Percentiles rank a stretch among this genome's conserved stretches.
Conservation (phyloP, 352 stramenopile species). For the Elongisporangium senticosum region DNA sequence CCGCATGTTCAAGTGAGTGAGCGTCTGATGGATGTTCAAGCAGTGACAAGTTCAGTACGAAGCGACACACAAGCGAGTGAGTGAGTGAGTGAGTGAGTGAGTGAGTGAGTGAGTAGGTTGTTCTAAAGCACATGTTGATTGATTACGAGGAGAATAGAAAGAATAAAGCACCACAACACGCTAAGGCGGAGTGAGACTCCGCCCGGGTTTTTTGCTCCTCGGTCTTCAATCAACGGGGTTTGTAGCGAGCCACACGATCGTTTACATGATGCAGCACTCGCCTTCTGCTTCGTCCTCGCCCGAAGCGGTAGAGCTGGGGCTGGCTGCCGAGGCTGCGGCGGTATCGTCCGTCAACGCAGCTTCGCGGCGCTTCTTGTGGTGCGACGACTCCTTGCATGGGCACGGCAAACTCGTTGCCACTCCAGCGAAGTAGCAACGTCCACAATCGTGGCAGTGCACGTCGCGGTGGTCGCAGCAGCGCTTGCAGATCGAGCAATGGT, state of each 20-base stretch:
- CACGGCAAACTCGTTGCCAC: conserved; percentile 72
- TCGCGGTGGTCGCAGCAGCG: conserved; percentile 84
- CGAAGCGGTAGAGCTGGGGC: background rate
- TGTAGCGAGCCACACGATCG: background rate
- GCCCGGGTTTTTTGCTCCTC: background rate
- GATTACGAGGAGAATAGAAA: background rate
- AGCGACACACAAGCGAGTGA: too few relatives aligned
- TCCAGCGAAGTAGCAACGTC: conserved; percentile 81
- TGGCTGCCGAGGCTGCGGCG: conserved; percentile 19
- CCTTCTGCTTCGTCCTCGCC: conserved; percentile 56
- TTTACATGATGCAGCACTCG: conserved; percentile 83
- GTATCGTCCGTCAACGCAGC: conserved; percentile 28
- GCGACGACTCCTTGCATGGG: conserved; percentile 62
- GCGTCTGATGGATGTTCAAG: too few relatives aligned
- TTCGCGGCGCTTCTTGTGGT: conserved; percentile 52
- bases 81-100: too few relatives aligned
- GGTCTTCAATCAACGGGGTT: background rate
- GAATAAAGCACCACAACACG: background rate
- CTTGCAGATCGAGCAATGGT: conserved; percentile 85
- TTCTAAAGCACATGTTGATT: background rate
- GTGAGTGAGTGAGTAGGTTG: too few relatives aligned
- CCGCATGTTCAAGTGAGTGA: background rate
- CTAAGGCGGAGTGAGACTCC: background rate
- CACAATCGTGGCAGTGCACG: conserved; percentile 78
- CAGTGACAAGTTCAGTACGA: too few relatives aligned